Base-by-base conservation (phyloP, 148 eudicot species). In the Polygonum maritimum region DNA sequence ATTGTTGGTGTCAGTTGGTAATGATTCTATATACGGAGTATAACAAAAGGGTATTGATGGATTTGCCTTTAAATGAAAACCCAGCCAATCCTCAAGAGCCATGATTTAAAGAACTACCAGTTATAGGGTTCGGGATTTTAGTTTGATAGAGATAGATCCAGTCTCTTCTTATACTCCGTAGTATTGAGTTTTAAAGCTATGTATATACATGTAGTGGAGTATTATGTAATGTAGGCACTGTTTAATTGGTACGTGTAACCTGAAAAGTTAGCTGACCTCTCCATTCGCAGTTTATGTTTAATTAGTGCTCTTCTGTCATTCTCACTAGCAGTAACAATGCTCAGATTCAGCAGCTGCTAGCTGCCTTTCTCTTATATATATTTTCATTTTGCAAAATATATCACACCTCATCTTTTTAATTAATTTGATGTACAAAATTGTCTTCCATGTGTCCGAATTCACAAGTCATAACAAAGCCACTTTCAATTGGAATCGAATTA, bases 1-100 rank as follows among this genome's bases (percentile, higher is more conserved):
- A 16, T 31, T 62, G n/a, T 62, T 22, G 67, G 67, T 60, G 67
- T 60, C 67, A 22, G 67, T 36, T 60, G 67, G 33, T 60, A 60
- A 60, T 60, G 67, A 60, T 31, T 60, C 26, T 60, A 19, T 26
- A 26, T 26, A 26, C 1, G 1, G 0, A 26, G 1, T 26, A 26
- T 5, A 57, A 7, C 2, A 57, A 21, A 19, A 19, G 12, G 31
- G 12, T 47, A 1, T 49, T 26, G 31, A 19, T 5, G 2, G 21
- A 11, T 12, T 22, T 62, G 31, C 69, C 38, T 26, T 62, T 11
- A 31, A 21, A 54, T 54, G 26, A 4, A 54, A 54, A 54, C 5
- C 5, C 69, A 62, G 11, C 33, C 69, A 51, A 51, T 51, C 19
- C 57, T 51, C 57, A n/a, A 62, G 11, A 16, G 39, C 69, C 39